Conservation (phyloP, 1,139 yeast species). For the Sugiyamaella sp. region DNA sequence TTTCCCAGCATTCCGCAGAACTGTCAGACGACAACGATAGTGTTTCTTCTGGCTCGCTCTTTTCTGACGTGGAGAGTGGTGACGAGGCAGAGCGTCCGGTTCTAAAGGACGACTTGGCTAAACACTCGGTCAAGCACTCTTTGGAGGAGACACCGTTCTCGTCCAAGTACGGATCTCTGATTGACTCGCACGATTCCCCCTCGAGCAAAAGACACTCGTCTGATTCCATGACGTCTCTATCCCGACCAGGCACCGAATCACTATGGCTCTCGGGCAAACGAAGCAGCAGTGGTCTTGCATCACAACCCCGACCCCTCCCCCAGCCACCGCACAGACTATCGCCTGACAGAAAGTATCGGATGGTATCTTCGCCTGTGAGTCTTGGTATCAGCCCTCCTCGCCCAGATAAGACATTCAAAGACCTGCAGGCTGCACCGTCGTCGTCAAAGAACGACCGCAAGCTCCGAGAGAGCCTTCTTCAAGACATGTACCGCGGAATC, state of each 20-base stretch:
- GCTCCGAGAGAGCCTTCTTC: slow-evolving; percentile 34
- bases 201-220: slow-evolving; percentile 22
- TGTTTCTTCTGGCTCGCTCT: slow-evolving; percentile 6
- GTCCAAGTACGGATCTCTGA: slow-evolving; percentile 8
- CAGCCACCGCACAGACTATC: slow-evolving; percentile 15
- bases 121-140: slow-evolving; percentile 10
- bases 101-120: neutral
- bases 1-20: neutral
- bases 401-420: slow-evolving; percentile 3
- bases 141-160: slow-evolving; percentile 18
- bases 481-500: slow-evolving; percentile 38
- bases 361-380: slow-evolving; percentile 21
- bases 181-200: neutral
- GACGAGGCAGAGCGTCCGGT: slow-evolving; percentile 1
- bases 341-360: slow-evolving; percentile 12
- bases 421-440: neutral
- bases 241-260: slow-evolving; percentile 28
- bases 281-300: slow-evolving; percentile 8
- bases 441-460: slow-evolving; percentile 23
- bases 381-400: slow-evolving; percentile 7
- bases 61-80: neutral
- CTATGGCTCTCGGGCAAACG: slow-evolving; percentile 22
- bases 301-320: slow-evolving; percentile 25
- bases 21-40: slow-evolving; percentile 15
- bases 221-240: slow-evolving; percentile 28